Evolutionary conservation across 108 stramenopile species (phyloP), one percentile per base, ranked within the genome.

Genomic region (Pinguiococcus pyrenoidosus): DNA sequence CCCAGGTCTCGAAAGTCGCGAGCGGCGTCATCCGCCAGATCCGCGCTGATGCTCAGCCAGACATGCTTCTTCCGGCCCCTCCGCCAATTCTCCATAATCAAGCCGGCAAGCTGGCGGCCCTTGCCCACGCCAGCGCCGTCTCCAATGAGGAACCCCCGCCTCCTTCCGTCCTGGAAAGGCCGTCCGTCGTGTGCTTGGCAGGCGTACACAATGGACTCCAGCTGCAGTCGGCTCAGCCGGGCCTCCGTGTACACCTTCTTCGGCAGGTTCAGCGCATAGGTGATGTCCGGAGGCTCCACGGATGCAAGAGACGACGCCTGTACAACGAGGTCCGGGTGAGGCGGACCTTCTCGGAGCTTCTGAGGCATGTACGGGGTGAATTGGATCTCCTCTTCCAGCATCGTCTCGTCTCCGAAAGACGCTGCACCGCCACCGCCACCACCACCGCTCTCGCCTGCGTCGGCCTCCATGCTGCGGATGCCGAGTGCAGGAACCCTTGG

Each of bases 71-170:
- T 21, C 23, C 62, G 54, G 12, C 62, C 62, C n/a, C 33, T 36
- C 1, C 54, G 46, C 39, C 41, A 49, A 20, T 56, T 46, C 13
- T 64, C 63, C 42, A 64, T 40, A n/a, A 64, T 45, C 14, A 64
- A 50, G 21, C 51, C 62, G 22, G 62, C 62, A 9, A 63, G 52
- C 51, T 55, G 56, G 13, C 54, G 40, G 21, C 79, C 79, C 48
- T 85, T 86, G 23, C 84, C 84, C 22, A 83, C 75, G 7, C 84
- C 84, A 4, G 85, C 81, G 21, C 81, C 85, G 57, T 87, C 85
- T 41, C 83, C 85, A 13, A 87, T 44, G 68, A 87, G 81, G 51
- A 84, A 84, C 10, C 85, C 85, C 7, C 72, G 57, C 21, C 77
- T 47, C 29, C 35, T 40, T 8, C 73, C 56, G 12, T 30, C 38